Conservation (phyloP, 2,329 filamentous ascomycete species). For the Claviceps paspali region DNA sequence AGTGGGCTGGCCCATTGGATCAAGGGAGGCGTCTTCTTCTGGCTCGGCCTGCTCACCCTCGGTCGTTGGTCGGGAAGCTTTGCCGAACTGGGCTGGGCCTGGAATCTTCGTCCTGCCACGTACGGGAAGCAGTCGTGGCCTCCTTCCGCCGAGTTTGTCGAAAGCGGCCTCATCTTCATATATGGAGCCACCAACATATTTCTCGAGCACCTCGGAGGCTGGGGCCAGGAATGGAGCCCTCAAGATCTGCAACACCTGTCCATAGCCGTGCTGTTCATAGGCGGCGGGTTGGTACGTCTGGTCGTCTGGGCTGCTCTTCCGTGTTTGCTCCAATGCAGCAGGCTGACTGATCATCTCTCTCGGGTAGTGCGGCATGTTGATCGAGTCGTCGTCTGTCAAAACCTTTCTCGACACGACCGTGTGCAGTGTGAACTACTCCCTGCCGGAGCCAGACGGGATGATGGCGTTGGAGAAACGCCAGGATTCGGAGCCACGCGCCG, state of each 20-base stretch:
- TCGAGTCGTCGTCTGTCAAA: constrained; percentile 60
- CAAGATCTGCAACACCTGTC: constrained; percentile 83
- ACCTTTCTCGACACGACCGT: constrained; percentile 46
- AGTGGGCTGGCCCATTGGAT: constrained; percentile 84
- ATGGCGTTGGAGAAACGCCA: constrained; percentile 32
- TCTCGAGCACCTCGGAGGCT: constrained; percentile 68
- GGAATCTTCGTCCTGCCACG: constrained; percentile 63
- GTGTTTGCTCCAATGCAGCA: too few relatives aligned
- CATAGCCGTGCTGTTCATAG: constrained; percentile 87
- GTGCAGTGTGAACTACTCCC: constrained; percentile 18
- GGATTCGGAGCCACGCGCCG: constrained; percentile 50
- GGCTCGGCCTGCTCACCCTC: constrained; percentile 75
- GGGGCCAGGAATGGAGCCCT: constrained; percentile 56
- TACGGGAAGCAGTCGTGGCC: constrained; percentile 43
- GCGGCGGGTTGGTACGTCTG: constrained; percentile 64
- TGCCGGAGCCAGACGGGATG: constrained; percentile 19
- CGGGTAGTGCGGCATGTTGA: constrained; percentile 66
- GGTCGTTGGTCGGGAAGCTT: constrained; percentile 86
- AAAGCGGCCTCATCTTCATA: constrained; percentile 78
- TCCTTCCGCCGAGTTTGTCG: constrained; percentile 74
- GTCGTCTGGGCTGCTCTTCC: too few relatives aligned
- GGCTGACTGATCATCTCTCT: neutral
- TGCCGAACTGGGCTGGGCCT: constrained; percentile 83
- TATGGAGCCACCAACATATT: constrained; percentile 88
- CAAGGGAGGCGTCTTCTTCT: constrained; percentile 91